Percentiles rank a stretch among this genome's conserved stretches.
These are phyloP conservation scores for Sapria himalayana DNA, from an alignment of 345 rosid genomes.

Conservation along the genomic window DNA sequence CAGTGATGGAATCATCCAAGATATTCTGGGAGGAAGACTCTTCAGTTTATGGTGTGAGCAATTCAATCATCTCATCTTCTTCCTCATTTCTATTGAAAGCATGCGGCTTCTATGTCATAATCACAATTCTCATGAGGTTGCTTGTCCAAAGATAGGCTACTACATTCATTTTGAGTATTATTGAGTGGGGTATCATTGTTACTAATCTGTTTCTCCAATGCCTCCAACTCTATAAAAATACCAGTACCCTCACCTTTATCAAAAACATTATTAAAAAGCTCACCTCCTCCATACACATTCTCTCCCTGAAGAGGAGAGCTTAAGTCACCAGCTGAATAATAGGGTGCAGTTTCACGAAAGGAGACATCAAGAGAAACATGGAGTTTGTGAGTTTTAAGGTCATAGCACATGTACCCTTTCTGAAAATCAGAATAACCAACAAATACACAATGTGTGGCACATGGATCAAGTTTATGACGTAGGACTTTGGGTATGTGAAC, in stretches of 20 bases:
- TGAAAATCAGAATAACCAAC: too few relatives aligned
- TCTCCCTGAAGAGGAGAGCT: background rate
- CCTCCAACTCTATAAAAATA: background rate
- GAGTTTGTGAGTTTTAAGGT: too few relatives aligned
- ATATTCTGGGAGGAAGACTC: background rate
- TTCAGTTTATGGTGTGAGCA: too few relatives aligned
- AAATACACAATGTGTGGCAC: too few relatives aligned
- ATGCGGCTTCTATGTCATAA: background rate
- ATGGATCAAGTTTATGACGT: background rate
- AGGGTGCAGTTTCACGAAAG: too few relatives aligned
- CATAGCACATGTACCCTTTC: background rate
- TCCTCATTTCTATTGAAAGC: too few relatives aligned
- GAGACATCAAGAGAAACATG: too few relatives aligned
- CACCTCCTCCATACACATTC: background rate
- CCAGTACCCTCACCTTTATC: too few relatives aligned
- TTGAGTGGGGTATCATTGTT: background rate
- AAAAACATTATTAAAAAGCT: background rate
- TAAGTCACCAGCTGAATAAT: too few relatives aligned
- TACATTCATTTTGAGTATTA: too few relatives aligned
- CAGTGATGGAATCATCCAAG: background rate
- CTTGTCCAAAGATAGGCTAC: background rate
- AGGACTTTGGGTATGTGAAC: background rate
- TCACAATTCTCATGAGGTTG: background rate
- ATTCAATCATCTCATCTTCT: too few relatives aligned
- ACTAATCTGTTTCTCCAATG: background rate